Base-by-base conservation (phyloP, 2,329 filamentous ascomycete genomes). In the Bipolaris gigantea region DNA sequence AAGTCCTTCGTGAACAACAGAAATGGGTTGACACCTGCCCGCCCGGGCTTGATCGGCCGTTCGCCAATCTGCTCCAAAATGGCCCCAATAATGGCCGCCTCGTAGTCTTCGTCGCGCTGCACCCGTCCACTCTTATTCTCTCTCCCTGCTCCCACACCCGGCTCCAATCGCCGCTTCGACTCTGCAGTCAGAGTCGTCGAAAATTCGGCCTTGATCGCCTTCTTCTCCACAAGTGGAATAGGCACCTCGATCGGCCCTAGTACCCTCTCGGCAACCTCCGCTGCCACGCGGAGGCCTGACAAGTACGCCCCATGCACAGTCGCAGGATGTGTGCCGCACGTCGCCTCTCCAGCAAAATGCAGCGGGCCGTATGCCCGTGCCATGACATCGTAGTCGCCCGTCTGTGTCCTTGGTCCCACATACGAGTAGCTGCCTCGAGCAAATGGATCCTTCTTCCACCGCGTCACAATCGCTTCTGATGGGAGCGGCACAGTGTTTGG, bases 271-370 rank as follows among this genome's bases (percentile, higher is more conserved):
- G 96, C 79, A 2, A 99, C 84, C 68, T 97, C 92, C 3, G 89
- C 88, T 10, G 94, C 94, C 3, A 89, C 94, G 45, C 94, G 87
- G 5, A 99, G 80, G 2, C 94, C 95, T 2, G 94, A 97, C 4
- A 99, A 80, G 70, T 97, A 99, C 8, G 94, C 95, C 5, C 94
- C 94, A 64, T 99, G 94, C 0, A 99, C 94, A 2, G 94, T 99
- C 30, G 95, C 94, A 11, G 95, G 94, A 71, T 99, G 92, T 0
- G 92, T 96, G 42, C 90, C 92, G 64, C 90, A 97, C 0, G 95
- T 99, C 56, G 96, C 94, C 75, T 99, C 94, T 43, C 94, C 94
- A 15, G 93, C 94, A 74, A 99, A 99, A 75, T 93, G 90, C 8
- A 99, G 79, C 60, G 95, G 96, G 30, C 91, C 92, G 30, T 97